A percentile compares a stretch with the other conserved stretches of the same genome.
These are phyloP conservation scores for Russula compacta DNA, from an alignment of 768 basidiomycete species.

Conservation along the genomic window DNA sequence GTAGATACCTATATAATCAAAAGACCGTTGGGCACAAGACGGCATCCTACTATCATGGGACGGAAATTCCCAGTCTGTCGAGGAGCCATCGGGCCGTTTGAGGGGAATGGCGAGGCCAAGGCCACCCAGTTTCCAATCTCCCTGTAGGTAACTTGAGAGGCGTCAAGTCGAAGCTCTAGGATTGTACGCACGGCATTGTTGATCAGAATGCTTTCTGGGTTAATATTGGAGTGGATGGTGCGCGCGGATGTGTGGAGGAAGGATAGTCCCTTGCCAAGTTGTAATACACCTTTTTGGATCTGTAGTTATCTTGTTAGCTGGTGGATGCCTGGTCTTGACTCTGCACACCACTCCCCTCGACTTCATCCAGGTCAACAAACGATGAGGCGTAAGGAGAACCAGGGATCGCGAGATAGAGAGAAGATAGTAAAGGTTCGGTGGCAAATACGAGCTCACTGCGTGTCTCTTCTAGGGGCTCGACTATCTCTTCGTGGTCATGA, in stretches of 20 bases:
- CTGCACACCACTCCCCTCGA: conserved; percentile 53
- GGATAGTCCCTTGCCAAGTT: conserved; percentile 79
- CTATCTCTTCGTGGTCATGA: conserved; percentile 61
- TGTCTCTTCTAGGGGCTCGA: conserved; percentile 93
- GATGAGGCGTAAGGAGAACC: conserved; percentile 47
- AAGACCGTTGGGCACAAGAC: conserved; percentile 77
- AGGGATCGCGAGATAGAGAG: conserved; percentile 68
- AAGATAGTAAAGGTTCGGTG: conserved; percentile 82
- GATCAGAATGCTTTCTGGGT: conserved; percentile 79
- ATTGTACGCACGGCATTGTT: conserved; percentile 66
- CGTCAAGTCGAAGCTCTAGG: conserved; percentile 5
- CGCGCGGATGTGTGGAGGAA: conserved; percentile 92
- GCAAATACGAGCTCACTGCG: conserved; percentile 85
- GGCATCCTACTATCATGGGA: conserved; percentile 77
- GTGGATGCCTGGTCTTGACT: neutral
- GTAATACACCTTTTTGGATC: conserved; percentile 96
- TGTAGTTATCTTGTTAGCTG: conserved; percentile 26
- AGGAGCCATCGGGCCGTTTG: conserved; percentile 52
- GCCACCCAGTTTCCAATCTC: conserved; percentile 96
- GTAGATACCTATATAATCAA: conserved; percentile 83
- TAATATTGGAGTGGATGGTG: conserved; percentile 85
- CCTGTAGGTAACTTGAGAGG: conserved; percentile 37
- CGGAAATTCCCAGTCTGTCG: conserved; percentile 85
- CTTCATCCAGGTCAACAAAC: conserved; percentile 85
- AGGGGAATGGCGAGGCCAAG: conserved; percentile 82